Evolutionary conservation across 805 yeast genomes (phyloP).

Genomic region (Candida pseudoglaebosa): DNA sequence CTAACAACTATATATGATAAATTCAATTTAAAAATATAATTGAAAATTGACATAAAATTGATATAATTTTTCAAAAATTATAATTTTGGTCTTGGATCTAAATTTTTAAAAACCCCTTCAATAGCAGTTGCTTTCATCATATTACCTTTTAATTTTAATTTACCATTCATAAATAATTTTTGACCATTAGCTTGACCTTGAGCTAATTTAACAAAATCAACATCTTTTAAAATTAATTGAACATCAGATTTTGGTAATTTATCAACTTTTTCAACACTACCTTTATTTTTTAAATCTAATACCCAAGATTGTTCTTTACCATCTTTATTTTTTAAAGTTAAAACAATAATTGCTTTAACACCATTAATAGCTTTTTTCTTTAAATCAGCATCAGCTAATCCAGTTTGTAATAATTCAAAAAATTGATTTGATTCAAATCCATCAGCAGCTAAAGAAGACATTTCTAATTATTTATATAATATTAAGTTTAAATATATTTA

Average conservation of each 20-base stretch:
- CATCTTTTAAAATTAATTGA: conserved; percentile 60
- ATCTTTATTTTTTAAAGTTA: conserved; percentile 62
- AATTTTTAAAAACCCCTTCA: conserved; percentile 59
- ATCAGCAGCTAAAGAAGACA: conserved; percentile 26
- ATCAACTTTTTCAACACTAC: conserved; percentile 40
- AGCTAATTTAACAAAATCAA: conserved; percentile 66
- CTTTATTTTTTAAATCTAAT: conserved; percentile 62
- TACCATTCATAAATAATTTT: conserved; percentile 78
- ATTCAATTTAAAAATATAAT: too few species aligned
- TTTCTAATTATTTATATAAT: too few species aligned
- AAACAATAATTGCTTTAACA: conserved; percentile 60
- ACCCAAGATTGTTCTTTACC: conserved; percentile 61
- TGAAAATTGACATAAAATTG: too few species aligned
- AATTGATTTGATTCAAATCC: conserved; percentile 44
- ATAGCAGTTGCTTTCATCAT: conserved; percentile 84
- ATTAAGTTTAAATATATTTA: too few species aligned
- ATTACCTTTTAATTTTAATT: conserved; percentile 83
- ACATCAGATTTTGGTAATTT: conserved; percentile 55
- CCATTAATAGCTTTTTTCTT: conserved; percentile 39
- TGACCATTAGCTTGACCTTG: conserved; percentile 82
- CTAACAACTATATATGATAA: too few species aligned
- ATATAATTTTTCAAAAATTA: conserved; percentile 16
- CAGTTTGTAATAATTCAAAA: conserved; percentile 36
- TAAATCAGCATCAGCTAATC: conserved; percentile 30
- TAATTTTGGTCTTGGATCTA: conserved; percentile 44